Evolutionary conservation across 371 early-diverging fungal genomes (phyloP).

Genomic region (Rhizopus sp.): DNA sequence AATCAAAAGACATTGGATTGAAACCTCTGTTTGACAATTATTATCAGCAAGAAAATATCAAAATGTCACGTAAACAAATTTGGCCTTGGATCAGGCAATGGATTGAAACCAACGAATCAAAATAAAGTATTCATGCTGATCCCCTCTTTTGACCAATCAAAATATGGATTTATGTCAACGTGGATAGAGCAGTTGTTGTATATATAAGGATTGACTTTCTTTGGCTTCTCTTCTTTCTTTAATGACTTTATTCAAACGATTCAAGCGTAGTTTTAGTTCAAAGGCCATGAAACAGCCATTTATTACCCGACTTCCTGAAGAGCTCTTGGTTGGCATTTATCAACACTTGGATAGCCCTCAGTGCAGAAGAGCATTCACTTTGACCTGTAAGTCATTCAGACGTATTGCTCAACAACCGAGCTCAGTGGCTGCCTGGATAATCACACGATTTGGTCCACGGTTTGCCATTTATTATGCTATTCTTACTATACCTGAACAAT

Average conservation of each 20-base stretch:
- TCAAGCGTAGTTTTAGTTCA: not conserved
- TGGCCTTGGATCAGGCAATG: conserved; percentile 53
- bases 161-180: conserved; percentile 1
- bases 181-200: not conserved
- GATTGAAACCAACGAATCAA: conserved; percentile 1
- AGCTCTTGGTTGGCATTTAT: conserved; percentile 24
- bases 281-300: not conserved
- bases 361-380: conserved; percentile 13
- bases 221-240: not conserved
- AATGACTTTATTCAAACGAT: not conserved
- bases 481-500: conserved; percentile 21
- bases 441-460: conserved; percentile 24
- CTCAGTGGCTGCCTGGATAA: conserved; percentile 27
- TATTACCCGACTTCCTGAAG: conserved; percentile 20
- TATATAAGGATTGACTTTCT: not conserved
- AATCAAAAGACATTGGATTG: conserved; percentile 3
- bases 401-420: conserved; percentile 7
- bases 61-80: conserved; percentile 70
- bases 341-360: conserved; percentile 21
- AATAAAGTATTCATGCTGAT: not conserved
- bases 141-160: not conserved
- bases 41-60: conserved; percentile 57
- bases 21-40: conserved; percentile 7
- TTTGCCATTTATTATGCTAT: conserved; percentile 35
- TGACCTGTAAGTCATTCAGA: conserved; percentile 18